Conservation (phyloP, 768 basidiomycete species). For the Phylloporus sp. region DNA sequence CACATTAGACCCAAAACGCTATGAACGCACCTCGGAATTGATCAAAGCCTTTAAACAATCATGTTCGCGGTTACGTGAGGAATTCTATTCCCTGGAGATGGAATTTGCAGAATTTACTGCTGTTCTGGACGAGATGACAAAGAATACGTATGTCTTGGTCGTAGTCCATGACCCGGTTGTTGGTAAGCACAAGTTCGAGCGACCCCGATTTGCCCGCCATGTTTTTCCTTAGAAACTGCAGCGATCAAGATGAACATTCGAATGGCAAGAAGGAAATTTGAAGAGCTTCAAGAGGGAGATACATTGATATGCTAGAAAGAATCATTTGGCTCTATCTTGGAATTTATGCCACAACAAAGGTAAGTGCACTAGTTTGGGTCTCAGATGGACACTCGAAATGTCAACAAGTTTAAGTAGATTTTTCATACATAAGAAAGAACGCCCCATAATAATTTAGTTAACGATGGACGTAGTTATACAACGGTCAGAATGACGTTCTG, state of each 20-base stretch:
- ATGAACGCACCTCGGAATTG: conserved; percentile 86
- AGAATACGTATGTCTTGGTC: conserved; percentile 89
- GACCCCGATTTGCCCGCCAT: background rate
- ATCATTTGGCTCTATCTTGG: background rate
- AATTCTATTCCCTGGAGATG: conserved; percentile 85
- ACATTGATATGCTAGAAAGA: conserved; percentile 37
- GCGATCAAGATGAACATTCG: conserved; percentile 85
- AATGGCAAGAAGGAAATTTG: conserved; percentile 82
- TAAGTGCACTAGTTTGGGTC: background rate
- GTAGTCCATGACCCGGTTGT: conserved; percentile 87
- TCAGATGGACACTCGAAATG: background rate
- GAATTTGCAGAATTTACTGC: conserved; percentile 83
- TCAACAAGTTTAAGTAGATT: background rate
- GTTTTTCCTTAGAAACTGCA: conserved; percentile 65
- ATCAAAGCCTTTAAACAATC: conserved; percentile 95
- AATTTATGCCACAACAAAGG: background rate
- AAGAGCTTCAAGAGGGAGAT: conserved; percentile 83
- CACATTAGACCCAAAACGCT: conserved; percentile 63
- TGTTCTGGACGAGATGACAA: conserved; percentile 87
- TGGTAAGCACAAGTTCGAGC: conserved; percentile 44
- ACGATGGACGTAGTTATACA: background rate
- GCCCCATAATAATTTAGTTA: no score
- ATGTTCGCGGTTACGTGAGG: conserved; percentile 79
- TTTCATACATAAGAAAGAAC: background rate
- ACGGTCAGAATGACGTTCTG: background rate